phyloP scores from a whole-genome alignment of 2,329 filamentous ascomycete species.

The Blastomyces parvus region DNA sequence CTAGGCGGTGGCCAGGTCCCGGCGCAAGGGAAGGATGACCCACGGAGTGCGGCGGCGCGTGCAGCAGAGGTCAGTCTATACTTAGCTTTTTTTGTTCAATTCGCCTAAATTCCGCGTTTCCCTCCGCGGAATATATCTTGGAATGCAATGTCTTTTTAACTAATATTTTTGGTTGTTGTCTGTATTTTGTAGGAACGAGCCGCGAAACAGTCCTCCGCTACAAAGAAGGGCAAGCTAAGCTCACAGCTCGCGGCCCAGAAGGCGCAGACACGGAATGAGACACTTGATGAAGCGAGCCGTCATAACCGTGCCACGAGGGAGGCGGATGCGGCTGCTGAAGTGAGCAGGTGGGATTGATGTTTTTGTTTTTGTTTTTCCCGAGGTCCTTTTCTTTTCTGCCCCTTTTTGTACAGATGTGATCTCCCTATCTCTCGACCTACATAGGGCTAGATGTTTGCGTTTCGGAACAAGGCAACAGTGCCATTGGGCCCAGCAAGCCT shows the following conservation, averaged over 20 bases:
- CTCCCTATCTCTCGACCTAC: no score
- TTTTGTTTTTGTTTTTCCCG: neutral
- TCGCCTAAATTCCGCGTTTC: neutral
- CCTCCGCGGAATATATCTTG: neutral
- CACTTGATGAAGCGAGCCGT: conserved; percentile 57
- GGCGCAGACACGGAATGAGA: conserved; percentile 59
- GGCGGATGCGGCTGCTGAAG: conserved; percentile 53
- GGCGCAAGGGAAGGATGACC: conserved; percentile 43
- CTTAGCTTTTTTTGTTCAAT: neutral
- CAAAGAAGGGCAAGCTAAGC: conserved; percentile 56
- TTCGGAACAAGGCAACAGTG: no score
- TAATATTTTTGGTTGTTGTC: neutral
- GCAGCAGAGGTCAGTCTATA: conserved; percentile 71
- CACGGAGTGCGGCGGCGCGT: conserved; percentile 62
- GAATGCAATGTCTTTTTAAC: neutral
- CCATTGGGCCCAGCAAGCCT: no score
- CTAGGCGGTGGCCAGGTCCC: conserved; percentile 46
- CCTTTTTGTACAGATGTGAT: no score
- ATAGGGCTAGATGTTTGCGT: no score
- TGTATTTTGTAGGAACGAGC: conserved; percentile 52
- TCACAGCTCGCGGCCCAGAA: conserved; percentile 65
- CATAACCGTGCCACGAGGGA: conserved; percentile 58
- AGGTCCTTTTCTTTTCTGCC: neutral
- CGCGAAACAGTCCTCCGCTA: conserved; percentile 40
- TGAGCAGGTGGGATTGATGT: conserved; percentile 49